Evolutionary conservation across 2,329 filamentous ascomycete species (phyloP).

Genomic region (Dactylonectria macrodidyma): DNA sequence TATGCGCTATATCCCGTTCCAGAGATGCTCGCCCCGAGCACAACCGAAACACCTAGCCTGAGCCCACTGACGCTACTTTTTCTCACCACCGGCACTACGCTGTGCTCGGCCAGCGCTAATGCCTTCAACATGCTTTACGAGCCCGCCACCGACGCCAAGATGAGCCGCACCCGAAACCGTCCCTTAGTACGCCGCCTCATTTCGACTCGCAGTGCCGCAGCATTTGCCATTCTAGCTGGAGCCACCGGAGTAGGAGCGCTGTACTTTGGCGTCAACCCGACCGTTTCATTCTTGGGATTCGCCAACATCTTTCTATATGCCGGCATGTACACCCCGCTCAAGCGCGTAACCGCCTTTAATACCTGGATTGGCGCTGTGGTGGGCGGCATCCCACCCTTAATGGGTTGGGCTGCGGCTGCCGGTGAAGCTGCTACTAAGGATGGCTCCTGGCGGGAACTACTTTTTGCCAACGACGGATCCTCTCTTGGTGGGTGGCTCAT

Average conservation of each 20-base stretch:
- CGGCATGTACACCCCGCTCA: conserved; percentile 92
- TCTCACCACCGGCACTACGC: conserved; percentile 88
- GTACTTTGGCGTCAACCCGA: conserved; percentile 94
- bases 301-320: conserved; percentile 93
- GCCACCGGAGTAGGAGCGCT: conserved; percentile 78
- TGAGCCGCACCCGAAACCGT: conserved; percentile 92
- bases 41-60: conserved; percentile 80
- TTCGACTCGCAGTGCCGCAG: conserved; percentile 76
- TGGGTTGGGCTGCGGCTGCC: conserved; percentile 98
- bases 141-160: conserved; percentile 88
- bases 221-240: conserved; percentile 85
- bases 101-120: conserved; percentile 93
- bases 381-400: conserved; percentile 92
- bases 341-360: conserved; percentile 87
- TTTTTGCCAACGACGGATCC: conserved; percentile 75
- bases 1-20: conserved; percentile 96
- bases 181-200: conserved; percentile 89
- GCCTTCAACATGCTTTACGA: conserved; percentile 98
- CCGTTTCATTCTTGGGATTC: conserved; percentile 87
- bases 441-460: conserved; percentile 83
- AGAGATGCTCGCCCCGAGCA: conserved; percentile 81
- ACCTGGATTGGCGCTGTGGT: conserved; percentile 97
- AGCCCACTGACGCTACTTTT: conserved; percentile 93
- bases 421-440: conserved; percentile 86
- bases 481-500: conserved; percentile 89